A percentile compares a stretch with the other conserved stretches of the same genome.
Conservation (phyloP, 495 filamentous ascomycete genomes). For the Xylaria curta region DNA sequence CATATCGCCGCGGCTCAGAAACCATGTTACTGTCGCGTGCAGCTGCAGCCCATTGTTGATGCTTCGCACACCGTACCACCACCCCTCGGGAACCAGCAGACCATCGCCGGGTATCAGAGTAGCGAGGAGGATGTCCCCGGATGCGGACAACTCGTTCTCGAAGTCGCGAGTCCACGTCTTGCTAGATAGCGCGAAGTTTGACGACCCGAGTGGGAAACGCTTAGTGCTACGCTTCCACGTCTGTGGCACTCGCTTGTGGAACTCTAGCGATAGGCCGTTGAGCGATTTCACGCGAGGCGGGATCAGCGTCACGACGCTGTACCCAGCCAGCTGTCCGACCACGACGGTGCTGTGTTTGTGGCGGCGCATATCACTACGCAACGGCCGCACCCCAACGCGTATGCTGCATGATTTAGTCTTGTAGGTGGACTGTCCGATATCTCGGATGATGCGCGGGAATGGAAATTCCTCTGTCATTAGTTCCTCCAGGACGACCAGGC, state of each 20-base stretch:
- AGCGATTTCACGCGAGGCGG: neutral
- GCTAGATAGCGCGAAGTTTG: neutral
- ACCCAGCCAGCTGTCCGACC: constrained; percentile 18
- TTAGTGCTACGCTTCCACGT: neutral
- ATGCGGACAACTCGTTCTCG: constrained; percentile 8
- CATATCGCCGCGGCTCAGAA: neutral
- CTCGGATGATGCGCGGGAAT: constrained; percentile 17
- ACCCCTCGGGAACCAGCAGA: constrained; percentile 10
- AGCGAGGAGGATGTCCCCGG: constrained; percentile 9
- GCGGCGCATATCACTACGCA: neutral
- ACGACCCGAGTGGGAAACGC: neutral
- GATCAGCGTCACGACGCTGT: constrained; percentile 13
- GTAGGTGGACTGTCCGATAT: constrained; percentile 16
- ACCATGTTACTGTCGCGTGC: constrained; percentile 16
- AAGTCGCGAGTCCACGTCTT: constrained; percentile 12
- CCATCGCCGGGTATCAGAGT: constrained; percentile 15
- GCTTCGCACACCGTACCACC: constrained; percentile 17
- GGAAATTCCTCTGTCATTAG: constrained; percentile 14
- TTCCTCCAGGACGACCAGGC: neutral
- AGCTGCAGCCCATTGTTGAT: constrained; percentile 10
- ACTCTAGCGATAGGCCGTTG: constrained; percentile 4
- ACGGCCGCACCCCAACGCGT: constrained; percentile 11
- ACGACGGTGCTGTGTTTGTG: constrained; percentile 1
- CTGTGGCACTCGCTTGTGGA: constrained; percentile 1
- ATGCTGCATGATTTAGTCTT: constrained; percentile 10